phyloP scores from a whole-genome alignment of 1,284 basidiomycete genomes.

The Cutaneotrichosporon curvatum region DNA sequence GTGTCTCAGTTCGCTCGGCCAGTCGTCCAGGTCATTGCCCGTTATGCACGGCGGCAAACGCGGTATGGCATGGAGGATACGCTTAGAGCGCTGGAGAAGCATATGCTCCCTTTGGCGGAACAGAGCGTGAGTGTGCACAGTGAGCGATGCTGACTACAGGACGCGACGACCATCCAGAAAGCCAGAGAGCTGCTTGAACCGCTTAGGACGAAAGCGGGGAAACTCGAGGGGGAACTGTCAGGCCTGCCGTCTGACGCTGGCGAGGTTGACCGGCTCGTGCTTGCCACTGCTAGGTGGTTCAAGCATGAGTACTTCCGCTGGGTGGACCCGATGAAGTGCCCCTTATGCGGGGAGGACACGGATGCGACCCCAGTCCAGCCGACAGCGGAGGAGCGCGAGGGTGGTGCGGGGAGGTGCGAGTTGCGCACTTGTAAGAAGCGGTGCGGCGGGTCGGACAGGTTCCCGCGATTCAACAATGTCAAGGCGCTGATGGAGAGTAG shows the following conservation, averaged over 20 bases:
- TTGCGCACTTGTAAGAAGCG: slow-evolving; percentile 30
- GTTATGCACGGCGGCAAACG: no score
- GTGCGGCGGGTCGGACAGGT: slow-evolving; percentile 34
- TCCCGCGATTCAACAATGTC: slow-evolving; percentile 45
- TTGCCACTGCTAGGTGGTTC: slow-evolving; percentile 48
- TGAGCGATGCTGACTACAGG: not conserved
- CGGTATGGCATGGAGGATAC: no score
- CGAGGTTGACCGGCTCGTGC: slow-evolving; percentile 33
- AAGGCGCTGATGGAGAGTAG: slow-evolving; percentile 38
- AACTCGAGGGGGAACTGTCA: not conserved
- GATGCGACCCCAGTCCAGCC: slow-evolving; percentile 16
- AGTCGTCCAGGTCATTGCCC: no score
- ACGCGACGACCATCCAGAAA: not conserved
- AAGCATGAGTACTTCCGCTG: slow-evolving; percentile 47
- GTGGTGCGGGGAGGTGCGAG: slow-evolving; percentile 44
- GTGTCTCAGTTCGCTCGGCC: no score
- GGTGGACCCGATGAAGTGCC: slow-evolving; percentile 49
- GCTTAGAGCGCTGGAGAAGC: not conserved
- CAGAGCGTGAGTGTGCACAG: not conserved
- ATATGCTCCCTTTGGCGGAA: not conserved
- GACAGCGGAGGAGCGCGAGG: slow-evolving; percentile 31
- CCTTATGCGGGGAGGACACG: slow-evolving; percentile 38
- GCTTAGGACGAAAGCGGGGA: no score
- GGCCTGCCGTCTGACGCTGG: slow-evolving; percentile 24
- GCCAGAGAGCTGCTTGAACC: not conserved